These are phyloP conservation scores for Salix caprea DNA, from an alignment of 345 rosid genomes.

Conservation along the genomic window DNA sequence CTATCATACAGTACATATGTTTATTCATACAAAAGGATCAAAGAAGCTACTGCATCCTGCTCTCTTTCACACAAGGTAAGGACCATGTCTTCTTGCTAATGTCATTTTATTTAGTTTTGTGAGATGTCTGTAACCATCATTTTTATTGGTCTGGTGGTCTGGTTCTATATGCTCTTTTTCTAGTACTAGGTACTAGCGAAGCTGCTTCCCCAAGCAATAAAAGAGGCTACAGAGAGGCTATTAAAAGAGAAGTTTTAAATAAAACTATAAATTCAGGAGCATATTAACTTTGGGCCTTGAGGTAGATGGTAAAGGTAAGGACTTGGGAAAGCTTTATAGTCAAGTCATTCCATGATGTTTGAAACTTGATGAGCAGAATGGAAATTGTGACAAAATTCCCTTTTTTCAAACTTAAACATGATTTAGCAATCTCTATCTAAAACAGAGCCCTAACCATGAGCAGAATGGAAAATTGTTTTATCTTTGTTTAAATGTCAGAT, in stretches of 20 bases:
- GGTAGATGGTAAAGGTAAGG: not conserved
- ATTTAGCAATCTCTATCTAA: not conserved
- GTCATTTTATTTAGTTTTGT: slow-evolving; percentile 4
- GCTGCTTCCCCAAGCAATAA: not conserved
- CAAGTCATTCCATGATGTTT: not conserved
- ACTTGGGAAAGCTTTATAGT: not conserved
- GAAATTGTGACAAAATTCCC: not conserved
- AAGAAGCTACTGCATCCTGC: slow-evolving; percentile 69
- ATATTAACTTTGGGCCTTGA: not conserved
- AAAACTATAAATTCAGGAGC: not conserved
- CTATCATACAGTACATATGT: slow-evolving; percentile 60
- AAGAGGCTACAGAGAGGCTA: not conserved
- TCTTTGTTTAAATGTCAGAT: not conserved
- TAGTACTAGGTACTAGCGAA: not conserved
- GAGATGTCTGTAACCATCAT: not conserved
- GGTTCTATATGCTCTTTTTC: not conserved
- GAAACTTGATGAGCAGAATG: not conserved
- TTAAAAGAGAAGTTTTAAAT: not conserved
- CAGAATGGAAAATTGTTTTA: not conserved
- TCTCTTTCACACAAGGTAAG: slow-evolving; percentile 40
- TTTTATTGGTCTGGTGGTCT: not conserved
- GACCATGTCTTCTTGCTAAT: not conserved
- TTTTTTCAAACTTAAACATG: not conserved
- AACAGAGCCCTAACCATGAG: not conserved
- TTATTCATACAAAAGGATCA: slow-evolving; percentile 56